A percentile compares a stretch with the other conserved stretches of the same genome.
phyloP scores from a whole-genome alignment of 2,329 filamentous ascomycete genomes.

The Epichloe gansuensis region DNA sequence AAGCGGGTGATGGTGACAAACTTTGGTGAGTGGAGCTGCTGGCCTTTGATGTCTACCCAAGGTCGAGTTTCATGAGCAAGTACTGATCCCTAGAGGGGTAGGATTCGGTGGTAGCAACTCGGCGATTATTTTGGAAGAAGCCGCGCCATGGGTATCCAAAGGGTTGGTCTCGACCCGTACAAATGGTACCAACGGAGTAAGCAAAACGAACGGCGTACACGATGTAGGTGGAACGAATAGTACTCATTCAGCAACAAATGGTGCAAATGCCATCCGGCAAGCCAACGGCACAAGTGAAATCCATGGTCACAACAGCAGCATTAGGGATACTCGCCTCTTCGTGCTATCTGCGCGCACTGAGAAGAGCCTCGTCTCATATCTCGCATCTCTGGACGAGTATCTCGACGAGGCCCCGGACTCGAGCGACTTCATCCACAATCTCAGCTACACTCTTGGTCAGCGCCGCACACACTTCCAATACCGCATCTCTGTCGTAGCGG shows the following conservation, averaged over 20 bases:
- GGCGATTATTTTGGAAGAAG: constrained; percentile 9
- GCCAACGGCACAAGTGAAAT: not conserved
- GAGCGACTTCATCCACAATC: constrained; percentile 7
- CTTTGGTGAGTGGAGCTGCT: constrained; percentile 9
- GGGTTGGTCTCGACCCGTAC: not conserved
- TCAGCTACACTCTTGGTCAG: constrained; percentile 18
- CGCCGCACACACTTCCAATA: constrained; percentile 14
- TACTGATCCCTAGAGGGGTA: not conserved
- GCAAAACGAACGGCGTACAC: not conserved
- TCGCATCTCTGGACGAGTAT: constrained; percentile 13
- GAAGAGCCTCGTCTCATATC: constrained; percentile 9
- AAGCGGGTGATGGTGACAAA: constrained; percentile 14
- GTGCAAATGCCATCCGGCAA: not conserved
- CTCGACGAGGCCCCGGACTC: constrained; percentile 6
- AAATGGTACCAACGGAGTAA: not conserved
- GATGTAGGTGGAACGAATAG: not conserved
- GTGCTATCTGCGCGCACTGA: constrained; percentile 8
- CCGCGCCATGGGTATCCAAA: not conserved
- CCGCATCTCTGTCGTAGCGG: constrained; percentile 7
- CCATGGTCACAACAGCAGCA: not conserved
- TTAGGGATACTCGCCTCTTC: constrained; percentile 8
- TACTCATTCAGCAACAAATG: not conserved
- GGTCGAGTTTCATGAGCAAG: too few relatives aligned
- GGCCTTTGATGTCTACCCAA: too few relatives aligned
- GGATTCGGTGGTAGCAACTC: constrained; percentile 14